These are phyloP conservation scores for Arabidopsis hybrid DNA, from an alignment of 441 rosid species.

Conservation along the genomic window DNA sequence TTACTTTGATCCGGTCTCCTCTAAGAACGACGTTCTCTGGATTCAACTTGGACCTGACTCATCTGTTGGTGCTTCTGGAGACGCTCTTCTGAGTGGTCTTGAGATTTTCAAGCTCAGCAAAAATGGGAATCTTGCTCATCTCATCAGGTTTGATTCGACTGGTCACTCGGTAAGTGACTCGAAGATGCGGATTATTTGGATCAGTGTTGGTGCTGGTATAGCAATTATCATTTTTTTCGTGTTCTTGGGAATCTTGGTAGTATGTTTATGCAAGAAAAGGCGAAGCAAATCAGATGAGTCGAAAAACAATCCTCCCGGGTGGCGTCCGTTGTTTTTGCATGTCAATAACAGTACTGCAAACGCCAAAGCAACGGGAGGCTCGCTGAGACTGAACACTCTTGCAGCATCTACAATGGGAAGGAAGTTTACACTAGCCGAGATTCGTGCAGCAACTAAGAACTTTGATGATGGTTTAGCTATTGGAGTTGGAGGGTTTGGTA, in stretches of 20 bases:
- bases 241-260: constrained; percentile 38
- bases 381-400: constrained; percentile 47
- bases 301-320: constrained; percentile 59
- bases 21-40: constrained; percentile 69
- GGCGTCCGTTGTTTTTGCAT: constrained; percentile 76
- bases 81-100: constrained; percentile 85
- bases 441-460: constrained; percentile 75
- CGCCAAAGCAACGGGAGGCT: constrained; percentile 56
- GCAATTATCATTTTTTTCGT: constrained; percentile 56
- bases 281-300: constrained; percentile 49
- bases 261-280: constrained; percentile 55
- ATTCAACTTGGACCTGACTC: constrained; percentile 91
- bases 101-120: constrained; percentile 91
- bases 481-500: constrained; percentile 91
- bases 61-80: constrained; percentile 71
- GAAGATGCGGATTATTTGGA: constrained; percentile 59
- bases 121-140: constrained; percentile 76
- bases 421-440: constrained; percentile 72
- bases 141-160: constrained; percentile 48
- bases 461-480: constrained; percentile 80
- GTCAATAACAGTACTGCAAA: constrained; percentile 54
- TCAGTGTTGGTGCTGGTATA: constrained; percentile 65
- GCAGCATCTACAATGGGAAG: constrained; percentile 56
- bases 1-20: constrained; percentile 62
- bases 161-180: constrained; percentile 47